Conservation (phyloP, 352 stramenopile species). For the Pythium coloratum region DNA sequence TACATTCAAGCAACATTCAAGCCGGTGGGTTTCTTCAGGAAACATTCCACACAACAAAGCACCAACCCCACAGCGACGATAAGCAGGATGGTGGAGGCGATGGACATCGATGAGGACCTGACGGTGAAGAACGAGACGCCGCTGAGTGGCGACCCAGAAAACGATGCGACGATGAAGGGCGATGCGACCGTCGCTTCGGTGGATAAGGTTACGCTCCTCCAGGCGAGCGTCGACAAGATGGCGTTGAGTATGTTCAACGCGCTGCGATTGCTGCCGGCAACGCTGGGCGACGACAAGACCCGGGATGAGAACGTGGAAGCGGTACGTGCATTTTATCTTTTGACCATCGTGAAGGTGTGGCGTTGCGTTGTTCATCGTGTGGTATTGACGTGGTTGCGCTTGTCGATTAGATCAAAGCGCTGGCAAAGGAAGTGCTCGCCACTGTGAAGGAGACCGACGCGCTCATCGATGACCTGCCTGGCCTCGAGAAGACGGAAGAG, state of each 20-base stretch:
- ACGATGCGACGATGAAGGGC: background rate
- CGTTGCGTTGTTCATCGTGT: background rate
- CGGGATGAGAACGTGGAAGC: constrained; percentile 59
- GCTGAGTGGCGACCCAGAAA: constrained; percentile 3
- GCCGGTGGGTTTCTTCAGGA: background rate
- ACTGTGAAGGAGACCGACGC: constrained; percentile 79
- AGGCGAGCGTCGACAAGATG: constrained; percentile 87
- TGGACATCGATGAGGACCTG: constrained; percentile 17
- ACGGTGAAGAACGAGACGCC: constrained; percentile 10
- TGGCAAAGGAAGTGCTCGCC: constrained; percentile 75
- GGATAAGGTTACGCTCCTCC: constrained; percentile 82
- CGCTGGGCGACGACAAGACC: constrained; percentile 42
- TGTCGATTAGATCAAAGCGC: constrained; percentile 53
- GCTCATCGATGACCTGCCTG: constrained; percentile 79
- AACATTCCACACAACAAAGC: background rate
- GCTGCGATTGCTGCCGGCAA: constrained; percentile 66
- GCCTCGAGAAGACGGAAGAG: constrained; percentile 80
- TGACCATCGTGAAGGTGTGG: too few relatives aligned
- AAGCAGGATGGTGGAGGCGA: constrained; percentile 22
- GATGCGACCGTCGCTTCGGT: constrained; percentile 26
- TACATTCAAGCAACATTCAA: background rate
- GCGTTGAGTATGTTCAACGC: constrained; percentile 89
- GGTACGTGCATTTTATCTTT: constrained; percentile 24
- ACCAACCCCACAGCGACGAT: background rate
- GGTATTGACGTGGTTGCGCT: background rate